Conservation (phyloP, 129 eudicot genomes). For the Smallanthus sonchifolius region DNA sequence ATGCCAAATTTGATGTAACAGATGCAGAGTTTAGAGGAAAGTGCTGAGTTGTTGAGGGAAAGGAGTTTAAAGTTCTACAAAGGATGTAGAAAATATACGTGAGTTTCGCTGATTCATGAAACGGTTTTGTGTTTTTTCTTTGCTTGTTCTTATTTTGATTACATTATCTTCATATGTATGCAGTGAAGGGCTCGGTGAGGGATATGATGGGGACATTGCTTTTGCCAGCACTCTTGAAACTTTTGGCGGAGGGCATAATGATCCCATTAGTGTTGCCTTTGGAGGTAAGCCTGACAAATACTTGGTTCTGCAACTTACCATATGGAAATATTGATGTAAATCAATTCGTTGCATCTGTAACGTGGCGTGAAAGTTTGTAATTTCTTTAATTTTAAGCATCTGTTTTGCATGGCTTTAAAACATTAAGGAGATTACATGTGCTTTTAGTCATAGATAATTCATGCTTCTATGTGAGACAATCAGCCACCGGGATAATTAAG, state of each 20-base stretch:
- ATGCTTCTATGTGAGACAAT: constrained; percentile 2
- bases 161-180: constrained; percentile 16
- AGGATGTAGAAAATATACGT: constrained; percentile 99
- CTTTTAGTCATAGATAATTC: neutral
- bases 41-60: constrained; percentile 90
- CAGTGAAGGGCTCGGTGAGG: constrained; percentile 99
- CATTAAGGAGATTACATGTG: neutral
- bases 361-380: neutral
- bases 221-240: constrained; percentile 96
- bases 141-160: neutral
- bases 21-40: constrained; percentile 92
- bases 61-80: constrained; percentile 91
- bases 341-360: neutral
- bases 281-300: constrained; percentile 59
- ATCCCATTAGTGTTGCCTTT: constrained; percentile 98
- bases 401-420: neutral
- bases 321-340: constrained; percentile 6
- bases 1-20: constrained; percentile 33
- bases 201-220: constrained; percentile 96
- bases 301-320: neutral
- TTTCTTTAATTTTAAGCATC: neutral
- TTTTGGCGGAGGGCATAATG: constrained; percentile 98
- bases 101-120: constrained; percentile 17
- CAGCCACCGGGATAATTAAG: neutral
- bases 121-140: neutral